Base-by-base conservation (phyloP, 345 rosid genomes). In the Citrus glauca region DNA sequence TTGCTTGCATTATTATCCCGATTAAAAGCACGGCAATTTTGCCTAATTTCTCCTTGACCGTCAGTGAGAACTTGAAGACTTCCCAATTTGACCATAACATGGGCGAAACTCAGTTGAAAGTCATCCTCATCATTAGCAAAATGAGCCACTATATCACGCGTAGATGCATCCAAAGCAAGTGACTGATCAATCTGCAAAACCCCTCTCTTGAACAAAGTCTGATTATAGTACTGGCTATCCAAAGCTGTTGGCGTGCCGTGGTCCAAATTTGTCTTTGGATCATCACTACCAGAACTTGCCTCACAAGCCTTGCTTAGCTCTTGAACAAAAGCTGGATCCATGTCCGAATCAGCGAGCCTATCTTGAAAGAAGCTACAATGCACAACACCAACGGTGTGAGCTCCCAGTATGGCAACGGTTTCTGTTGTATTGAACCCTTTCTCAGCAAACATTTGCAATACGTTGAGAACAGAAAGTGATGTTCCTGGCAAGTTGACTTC, bases 391-490 rank as follows among this genome's bases (percentile, higher is more conserved):
- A 92, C 91, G 0, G 95, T 84, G 74, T 94, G 97, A 20, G 87
- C 96, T 33, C 96, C 96, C 45, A 92, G 78, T 25, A 91, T 94
- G 53, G 92, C 85, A n/a, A 87, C 92, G 93, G 89, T 89, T 2
- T 92, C 96, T 9, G 76, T 66, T 7, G 85, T 37, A 5, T 69
- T 83, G 73, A 92, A 77, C 0, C 89, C 90, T 79, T 82, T 88
- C 13, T 80, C 70, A 7, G 48, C 72, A 82, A 94, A 92, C 27
- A 27, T 0, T 25, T 84, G 80, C 48, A 83, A 45, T 2, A 87
- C 83, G 33, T 86, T 73, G 0, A 82, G 14, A 10, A 89, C 88
- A 1, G 90, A 63, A 9, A 64, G 13, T 9, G 81, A 24, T 35
- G 96, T 92, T 10, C 86, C 90, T 5, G 94, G 97, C 69, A 94